Conservation (phyloP, 768 basidiomycete genomes). For the Chalciporus chontae region DNA sequence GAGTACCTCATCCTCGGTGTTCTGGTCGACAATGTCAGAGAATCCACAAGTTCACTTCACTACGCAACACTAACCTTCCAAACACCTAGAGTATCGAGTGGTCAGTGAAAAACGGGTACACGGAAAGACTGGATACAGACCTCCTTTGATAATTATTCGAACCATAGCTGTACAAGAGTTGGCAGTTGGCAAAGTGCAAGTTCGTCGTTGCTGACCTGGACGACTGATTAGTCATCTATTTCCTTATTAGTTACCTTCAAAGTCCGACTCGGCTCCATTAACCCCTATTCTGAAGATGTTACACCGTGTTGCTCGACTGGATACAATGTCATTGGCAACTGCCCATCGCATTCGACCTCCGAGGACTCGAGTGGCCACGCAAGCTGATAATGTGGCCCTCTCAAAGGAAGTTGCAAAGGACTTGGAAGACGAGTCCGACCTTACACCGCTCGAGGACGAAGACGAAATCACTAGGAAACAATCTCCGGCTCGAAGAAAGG, state of each 20-base stretch:
- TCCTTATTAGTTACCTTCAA: conserved; percentile 11
- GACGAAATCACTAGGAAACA: background rate
- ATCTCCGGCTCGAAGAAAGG: background rate
- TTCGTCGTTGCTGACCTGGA: background rate
- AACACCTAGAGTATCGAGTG: conserved; percentile 46
- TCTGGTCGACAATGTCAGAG: conserved; percentile 42
- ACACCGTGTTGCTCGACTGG: background rate
- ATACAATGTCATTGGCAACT: background rate
- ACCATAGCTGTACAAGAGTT: conserved; percentile 55
- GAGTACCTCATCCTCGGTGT: conserved; percentile 96
- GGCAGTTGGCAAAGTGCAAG: background rate
- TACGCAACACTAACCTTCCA: conserved; percentile 62
- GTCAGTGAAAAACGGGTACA: background rate
- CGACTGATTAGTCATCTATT: conserved; percentile 7
- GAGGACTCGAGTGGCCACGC: background rate
- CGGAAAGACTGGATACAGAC: conserved; percentile 33
- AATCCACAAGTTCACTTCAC: background rate
- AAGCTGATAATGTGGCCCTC: background rate
- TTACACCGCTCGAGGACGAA: conserved; percentile 15
- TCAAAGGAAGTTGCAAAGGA: background rate
- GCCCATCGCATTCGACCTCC: background rate
- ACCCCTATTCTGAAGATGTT: conserved; percentile 16
- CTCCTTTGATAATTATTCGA: conserved; percentile 90
- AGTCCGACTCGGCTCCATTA: conserved; percentile 18
- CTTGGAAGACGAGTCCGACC: conserved; percentile 10